phyloP scores from a whole-genome alignment of 2,329 filamentous ascomycete species.

The Aspergillus sp. region DNA sequence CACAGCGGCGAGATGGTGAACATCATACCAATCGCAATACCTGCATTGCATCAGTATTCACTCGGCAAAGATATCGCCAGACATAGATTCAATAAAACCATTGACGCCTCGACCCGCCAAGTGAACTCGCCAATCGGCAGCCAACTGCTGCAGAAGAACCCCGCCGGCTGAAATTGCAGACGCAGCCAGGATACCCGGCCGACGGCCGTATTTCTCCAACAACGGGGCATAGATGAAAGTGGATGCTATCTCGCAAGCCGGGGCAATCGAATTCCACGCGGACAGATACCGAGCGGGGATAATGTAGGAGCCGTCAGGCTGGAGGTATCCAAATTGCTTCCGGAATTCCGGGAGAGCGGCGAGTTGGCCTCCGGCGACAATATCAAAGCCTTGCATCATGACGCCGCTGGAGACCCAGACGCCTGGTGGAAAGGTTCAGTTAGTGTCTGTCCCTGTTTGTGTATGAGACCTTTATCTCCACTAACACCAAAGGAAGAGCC shows the following conservation, averaged over 20 bases:
- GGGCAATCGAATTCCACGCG: constrained; percentile 32
- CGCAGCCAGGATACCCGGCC: constrained; percentile 28
- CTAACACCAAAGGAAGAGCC: constrained; percentile 30
- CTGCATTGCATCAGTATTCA: constrained; percentile 1
- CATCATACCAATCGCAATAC: constrained; percentile 37
- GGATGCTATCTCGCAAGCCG: constrained; percentile 9
- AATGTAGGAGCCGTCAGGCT: constrained; percentile 26
- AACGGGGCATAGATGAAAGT: constrained; percentile 27
- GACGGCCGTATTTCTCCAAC: constrained; percentile 34
- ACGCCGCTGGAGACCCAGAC: constrained; percentile 30
- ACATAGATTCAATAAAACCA: background rate
- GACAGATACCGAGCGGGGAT: constrained; percentile 32
- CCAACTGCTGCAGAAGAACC: constrained; percentile 31
- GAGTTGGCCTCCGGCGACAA: constrained; percentile 32
- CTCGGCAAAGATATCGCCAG: background rate
- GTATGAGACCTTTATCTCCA: background rate
- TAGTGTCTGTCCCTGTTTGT: no score
- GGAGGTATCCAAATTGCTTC: constrained; percentile 26
- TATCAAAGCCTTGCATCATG: constrained; percentile 34
- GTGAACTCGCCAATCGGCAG: constrained; percentile 28
- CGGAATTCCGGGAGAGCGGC: constrained; percentile 30
- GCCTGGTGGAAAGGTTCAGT: background rate
- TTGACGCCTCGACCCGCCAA: constrained; percentile 25
- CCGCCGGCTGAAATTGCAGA: constrained; percentile 27
- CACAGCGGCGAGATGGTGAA: constrained; percentile 40